phyloP scores from a whole-genome alignment of 2,329 filamentous ascomycete species.

The Geoglossum cookeanum region DNA sequence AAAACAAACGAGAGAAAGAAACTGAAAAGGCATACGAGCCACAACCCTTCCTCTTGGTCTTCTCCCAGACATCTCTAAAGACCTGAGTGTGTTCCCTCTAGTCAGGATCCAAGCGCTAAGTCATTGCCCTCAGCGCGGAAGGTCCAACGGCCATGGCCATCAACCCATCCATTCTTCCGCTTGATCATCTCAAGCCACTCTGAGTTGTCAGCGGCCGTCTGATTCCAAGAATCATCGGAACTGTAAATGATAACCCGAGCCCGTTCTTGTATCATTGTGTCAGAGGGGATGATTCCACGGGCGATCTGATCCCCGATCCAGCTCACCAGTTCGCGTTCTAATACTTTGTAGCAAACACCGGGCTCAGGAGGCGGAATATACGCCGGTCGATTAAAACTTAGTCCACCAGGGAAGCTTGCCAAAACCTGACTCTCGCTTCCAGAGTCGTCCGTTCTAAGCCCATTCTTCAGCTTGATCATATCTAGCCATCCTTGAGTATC shows the following conservation, averaged over 20 bases:
- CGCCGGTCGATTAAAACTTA: background rate
- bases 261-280: conserved; percentile 16
- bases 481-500: conserved; percentile 27
- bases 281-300: conserved; percentile 14
- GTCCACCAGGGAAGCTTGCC: too few species aligned
- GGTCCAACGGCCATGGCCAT: background rate
- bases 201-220: conserved; percentile 28
- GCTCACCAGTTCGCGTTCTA: background rate
- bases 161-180: conserved; percentile 19
- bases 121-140: background rate
- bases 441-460: conserved; percentile 11
- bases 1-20: too few species aligned
- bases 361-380: background rate
- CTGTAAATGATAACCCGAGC: conserved; percentile 16
- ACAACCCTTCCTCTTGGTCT: too few species aligned
- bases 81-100: too few species aligned
- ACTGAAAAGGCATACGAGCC: too few species aligned
- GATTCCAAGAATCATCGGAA: conserved; percentile 18
- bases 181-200: conserved; percentile 27
- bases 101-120: background rate
- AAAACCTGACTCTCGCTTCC: background rate
- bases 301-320: background rate
- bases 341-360: background rate
- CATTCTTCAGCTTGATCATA: conserved; percentile 24
- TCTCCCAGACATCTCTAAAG: too few species aligned